Base-by-base conservation (phyloP, 805 yeast genomes). In the Wickerhamomyces pijperi region DNA sequence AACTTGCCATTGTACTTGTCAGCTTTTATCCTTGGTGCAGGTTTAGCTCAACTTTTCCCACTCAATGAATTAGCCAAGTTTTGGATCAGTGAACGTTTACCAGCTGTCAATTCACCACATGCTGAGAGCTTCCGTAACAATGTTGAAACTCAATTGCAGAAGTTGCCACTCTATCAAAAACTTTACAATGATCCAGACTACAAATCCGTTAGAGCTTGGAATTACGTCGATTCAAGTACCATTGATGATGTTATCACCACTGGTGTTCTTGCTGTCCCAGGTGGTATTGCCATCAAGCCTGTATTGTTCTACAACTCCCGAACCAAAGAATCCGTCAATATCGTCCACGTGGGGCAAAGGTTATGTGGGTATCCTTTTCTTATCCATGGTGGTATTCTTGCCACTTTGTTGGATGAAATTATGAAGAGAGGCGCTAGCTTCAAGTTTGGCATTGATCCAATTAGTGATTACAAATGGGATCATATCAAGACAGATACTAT, bases 301-400 rank as follows among this genome's bases (percentile, higher is more conserved):
- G 63, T 76, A 19, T 67, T 82, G 13, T 83, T 81, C 49, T 73
- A 72, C 46, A 74, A 80, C 42, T 56, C 63, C 13, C 70, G 73
- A 1, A 15, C 33, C 9, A 67, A 69, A 38, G 82, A 82, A 47
- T 70, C 80, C 0, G 67, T 82, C 2, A 71, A 85, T 0, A 68
- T 86, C 5, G 65, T 84, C 19, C 94, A 85, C 54, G 67, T 82
- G 38, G 96, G 97, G 0, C 75, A 79, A 52, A 72, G 71, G 44
- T 58, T 87, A 17, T 78, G 90, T 34, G 97, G 97, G 1, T 87
- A 81, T 54, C 97, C 96, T 2, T 79, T 84, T 49, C 60, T 88
- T 16, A 71, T 85, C 3, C 97, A 87, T 54, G 97, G 97, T 3
- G 97, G 97, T 0, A 73, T 88, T 21, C 55, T 87, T 23, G 94